Base-by-base conservation (phyloP, 768 basidiomycete species). In the Tricholoma sp. region DNA sequence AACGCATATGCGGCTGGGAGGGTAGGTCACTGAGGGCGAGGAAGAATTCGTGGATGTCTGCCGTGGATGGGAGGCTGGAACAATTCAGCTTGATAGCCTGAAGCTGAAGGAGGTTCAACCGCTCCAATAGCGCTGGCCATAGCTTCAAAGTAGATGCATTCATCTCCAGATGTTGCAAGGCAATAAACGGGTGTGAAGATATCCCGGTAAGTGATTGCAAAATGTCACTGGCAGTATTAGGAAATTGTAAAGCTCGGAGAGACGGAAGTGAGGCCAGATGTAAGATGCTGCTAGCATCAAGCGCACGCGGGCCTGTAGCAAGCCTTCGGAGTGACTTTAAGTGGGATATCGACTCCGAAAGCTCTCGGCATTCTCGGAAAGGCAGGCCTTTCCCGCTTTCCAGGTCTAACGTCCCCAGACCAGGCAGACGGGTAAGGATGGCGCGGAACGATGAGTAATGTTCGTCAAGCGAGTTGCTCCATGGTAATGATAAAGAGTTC, bases 211-310 rank as follows among this genome's bases (percentile, higher is more conserved):
- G 37, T 24, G 54, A 17, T 18, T 45, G 33, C n/a, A 34, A 32
- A 24, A 45, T n/a, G 13, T 49, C 7, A 11, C 32, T 28, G 6
- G 42, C 31, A 13, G 47, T 29, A 13, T 47, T 49, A 20, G 54
- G 32, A 18, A 39, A 28, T 13, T 32, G 29, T 28, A 45, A 10
- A 18, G 9, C 15, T 33, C 20, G 44, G 20, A 51, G 50, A 51
- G 34, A 36, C 1, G 50, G 50, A 51, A 51, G 32, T n/a, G 50
- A 51, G 52, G 52, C 52, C 9, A 53, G 52, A 9, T 53, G 42
- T 18, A 37, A 9, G 29, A 53, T 53, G 10, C 34, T 28, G 29
- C 29, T 4, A 13, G 37, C 37, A 17, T 53, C 39, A 18, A 53
- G 42, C 20, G 18, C 6, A 11, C 17, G 52, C 28, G 52, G 31